phyloP scores from a whole-genome alignment of 1,284 basidiomycete genomes.

The Flammula alnicola region DNA sequence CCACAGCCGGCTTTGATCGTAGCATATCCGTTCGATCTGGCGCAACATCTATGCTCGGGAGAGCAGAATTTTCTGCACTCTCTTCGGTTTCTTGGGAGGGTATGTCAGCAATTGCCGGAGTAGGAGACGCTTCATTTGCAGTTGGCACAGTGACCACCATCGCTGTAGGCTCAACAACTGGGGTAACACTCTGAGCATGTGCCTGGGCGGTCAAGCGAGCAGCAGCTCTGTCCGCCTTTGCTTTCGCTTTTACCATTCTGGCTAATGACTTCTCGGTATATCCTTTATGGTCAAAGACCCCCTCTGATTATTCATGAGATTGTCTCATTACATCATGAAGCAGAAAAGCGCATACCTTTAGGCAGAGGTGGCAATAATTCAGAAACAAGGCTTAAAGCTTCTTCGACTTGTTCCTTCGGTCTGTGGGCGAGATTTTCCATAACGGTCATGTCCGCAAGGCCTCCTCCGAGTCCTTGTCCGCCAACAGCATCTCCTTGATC shows the following conservation, averaged over 20 bases:
- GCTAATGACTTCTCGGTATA: conserved; percentile 88
- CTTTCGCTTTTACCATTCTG: conserved; percentile 75
- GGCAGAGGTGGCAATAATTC: conserved; percentile 92
- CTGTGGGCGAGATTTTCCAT: conserved; percentile 97
- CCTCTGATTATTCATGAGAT: no score
- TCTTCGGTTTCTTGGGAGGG: conserved; percentile 40
- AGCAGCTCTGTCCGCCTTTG: conserved; percentile 75
- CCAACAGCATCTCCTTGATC: conserved; percentile 67
- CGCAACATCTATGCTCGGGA: conserved; percentile 37
- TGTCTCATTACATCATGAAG: no score
- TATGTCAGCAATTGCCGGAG: conserved; percentile 30
- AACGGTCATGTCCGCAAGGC: conserved; percentile 93
- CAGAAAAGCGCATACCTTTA: conserved; percentile 61
- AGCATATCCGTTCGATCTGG: conserved; percentile 73
- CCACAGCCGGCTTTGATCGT: conserved; percentile 74
- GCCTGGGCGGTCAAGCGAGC: conserved; percentile 56
- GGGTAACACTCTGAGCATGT: conserved; percentile 29
- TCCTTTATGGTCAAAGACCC: conserved; percentile 89
- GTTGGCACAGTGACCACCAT: conserved; percentile 28
- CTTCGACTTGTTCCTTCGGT: conserved; percentile 96
- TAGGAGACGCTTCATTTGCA: conserved; percentile 29
- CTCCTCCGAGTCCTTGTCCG: conserved; percentile 81
- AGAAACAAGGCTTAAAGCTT: conserved; percentile 84
- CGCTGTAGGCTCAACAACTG: conserved; percentile 33
- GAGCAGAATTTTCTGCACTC: conserved; percentile 32